Percentiles rank a stretch among this genome's conserved stretches.
Conservation (phyloP, 1,284 basidiomycete species). For the Pholiota adiposa region DNA sequence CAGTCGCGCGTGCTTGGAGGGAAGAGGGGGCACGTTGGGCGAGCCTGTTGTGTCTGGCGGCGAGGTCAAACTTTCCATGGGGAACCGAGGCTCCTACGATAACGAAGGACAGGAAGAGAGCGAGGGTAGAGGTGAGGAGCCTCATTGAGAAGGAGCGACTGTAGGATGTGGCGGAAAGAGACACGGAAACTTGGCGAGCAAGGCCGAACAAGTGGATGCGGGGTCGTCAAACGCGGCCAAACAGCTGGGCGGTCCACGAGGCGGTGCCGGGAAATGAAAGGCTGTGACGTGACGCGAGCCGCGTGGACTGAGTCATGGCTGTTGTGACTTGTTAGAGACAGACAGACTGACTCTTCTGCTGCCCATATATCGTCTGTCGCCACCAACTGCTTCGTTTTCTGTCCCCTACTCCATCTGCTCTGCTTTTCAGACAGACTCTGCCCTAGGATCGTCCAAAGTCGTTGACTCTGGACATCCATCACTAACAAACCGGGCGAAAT, state of each 20-base stretch:
- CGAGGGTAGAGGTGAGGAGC: constrained; percentile 38
- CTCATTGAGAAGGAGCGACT: constrained; percentile 37
- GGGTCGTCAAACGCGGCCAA: not conserved
- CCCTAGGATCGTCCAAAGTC: constrained; percentile 49
- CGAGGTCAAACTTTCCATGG: constrained; percentile 32
- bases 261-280: constrained; percentile 12
- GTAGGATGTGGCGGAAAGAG: constrained; percentile 13
- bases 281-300: constrained; percentile 21
- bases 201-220: not conserved
- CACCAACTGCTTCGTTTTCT: not conserved
- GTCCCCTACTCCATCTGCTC: constrained; percentile 22
- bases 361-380: not conserved
- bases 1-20: constrained; percentile 26
- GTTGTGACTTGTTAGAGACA: constrained; percentile 26
- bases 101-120: constrained; percentile 42
- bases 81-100: constrained; percentile 41
- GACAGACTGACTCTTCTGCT: constrained; percentile 21
- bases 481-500: constrained; percentile 38
- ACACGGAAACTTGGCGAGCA: not conserved
- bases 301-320: constrained; percentile 27
- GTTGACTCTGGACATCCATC: constrained; percentile 45
- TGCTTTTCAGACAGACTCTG: constrained; percentile 39
- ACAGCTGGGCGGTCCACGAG: not conserved
- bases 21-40: constrained; percentile 32
- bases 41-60: constrained; percentile 39